These are phyloP conservation scores for Solanum peruvianum DNA, from an alignment of 257 asterid genomes.

Conservation along the genomic window DNA sequence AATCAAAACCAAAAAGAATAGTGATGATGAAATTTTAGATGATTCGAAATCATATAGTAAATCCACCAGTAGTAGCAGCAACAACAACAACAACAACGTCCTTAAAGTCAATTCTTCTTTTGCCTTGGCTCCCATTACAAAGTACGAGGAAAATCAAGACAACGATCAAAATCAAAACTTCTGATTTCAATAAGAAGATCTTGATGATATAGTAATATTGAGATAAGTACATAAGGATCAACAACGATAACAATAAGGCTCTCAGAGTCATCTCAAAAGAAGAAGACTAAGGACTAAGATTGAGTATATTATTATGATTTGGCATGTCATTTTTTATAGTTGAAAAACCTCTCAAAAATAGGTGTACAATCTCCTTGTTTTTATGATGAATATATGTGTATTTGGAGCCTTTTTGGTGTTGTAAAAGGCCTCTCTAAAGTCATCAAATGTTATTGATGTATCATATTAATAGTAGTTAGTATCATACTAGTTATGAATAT, in stretches of 20 bases:
- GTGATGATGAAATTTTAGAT: not conserved
- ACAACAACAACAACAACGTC: not conserved
- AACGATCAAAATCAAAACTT: not conserved
- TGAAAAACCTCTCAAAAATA: not conserved
- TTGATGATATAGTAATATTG: not conserved
- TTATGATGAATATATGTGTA: not conserved
- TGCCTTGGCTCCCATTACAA: not conserved
- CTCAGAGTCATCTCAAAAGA: not conserved
- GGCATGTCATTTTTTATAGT: not conserved
- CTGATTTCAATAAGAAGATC: not conserved
- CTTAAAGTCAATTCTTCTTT: not conserved
- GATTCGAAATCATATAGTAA: not conserved
- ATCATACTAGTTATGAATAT: not conserved
- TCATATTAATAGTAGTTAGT: not conserved
- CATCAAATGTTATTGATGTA: not conserved
- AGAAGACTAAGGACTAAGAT: not conserved
- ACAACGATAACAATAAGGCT: too few relatives aligned
- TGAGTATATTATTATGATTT: not conserved
- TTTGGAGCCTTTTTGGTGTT: not conserved
- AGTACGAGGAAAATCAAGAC: not conserved
- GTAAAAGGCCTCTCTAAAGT: not conserved
- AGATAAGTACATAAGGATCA: not conserved
- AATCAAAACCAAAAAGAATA: not conserved
- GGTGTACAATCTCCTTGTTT: not conserved
- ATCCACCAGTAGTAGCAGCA: not conserved